Evolutionary conservation across 2,329 filamentous ascomycete genomes (phyloP).

Genomic region (Verticillium dahliae): DNA sequence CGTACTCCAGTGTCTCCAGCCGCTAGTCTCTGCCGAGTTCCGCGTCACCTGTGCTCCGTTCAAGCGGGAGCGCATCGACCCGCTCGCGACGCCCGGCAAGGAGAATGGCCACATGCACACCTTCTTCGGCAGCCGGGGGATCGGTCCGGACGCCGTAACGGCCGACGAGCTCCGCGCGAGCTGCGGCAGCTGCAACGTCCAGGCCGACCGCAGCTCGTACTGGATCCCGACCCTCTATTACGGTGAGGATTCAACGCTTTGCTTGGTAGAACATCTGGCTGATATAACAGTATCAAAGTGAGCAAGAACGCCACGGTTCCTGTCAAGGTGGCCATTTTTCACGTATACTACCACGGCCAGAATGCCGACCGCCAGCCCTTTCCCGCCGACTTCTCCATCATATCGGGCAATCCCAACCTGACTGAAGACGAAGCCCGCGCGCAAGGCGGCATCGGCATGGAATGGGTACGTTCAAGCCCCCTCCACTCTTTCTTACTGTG

Average conservation of each 20-base stretch:
- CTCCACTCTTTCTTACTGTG: not conserved
- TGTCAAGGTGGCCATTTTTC: conserved; percentile 2
- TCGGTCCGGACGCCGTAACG: not conserved
- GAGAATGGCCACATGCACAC: conserved; percentile 3
- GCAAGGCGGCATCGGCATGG: not conserved
- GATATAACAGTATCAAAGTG: not conserved
- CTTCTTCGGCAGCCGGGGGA: conserved; percentile 1
- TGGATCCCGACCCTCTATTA: conserved; percentile 2
- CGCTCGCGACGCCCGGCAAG: not conserved
- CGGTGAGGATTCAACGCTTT: not conserved
- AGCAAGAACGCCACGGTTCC: conserved; percentile 1
- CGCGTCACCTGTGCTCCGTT: conserved; percentile 1
- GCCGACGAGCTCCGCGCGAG: not conserved
- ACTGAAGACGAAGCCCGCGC: not conserved
- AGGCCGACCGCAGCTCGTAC: not conserved
- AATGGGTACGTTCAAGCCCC: not conserved
- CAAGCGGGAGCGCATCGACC: conserved; percentile 2
- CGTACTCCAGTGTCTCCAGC: not conserved
- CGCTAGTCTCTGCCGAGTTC: not conserved
- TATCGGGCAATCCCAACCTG: not conserved
- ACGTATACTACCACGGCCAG: conserved; percentile 1
- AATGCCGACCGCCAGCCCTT: not conserved
- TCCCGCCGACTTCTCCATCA: conserved; percentile 1
- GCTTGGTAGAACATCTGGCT: not conserved
- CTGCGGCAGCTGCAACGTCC: not conserved